These are phyloP conservation scores for Beauveria brongniartii DNA, from an alignment of 2,329 filamentous ascomycete genomes.

Conservation along the genomic window DNA sequence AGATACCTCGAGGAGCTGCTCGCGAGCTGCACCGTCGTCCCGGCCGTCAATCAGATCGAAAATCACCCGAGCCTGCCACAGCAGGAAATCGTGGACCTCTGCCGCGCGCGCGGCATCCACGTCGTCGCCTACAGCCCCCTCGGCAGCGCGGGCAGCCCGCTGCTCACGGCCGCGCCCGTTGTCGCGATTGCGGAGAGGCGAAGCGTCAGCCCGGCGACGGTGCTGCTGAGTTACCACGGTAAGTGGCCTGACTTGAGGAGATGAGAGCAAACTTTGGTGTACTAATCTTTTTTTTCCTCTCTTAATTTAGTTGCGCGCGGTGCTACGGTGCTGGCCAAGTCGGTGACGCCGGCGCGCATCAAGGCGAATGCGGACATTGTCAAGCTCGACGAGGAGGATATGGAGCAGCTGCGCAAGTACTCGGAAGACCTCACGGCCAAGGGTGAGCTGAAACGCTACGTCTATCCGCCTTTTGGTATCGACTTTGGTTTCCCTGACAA, in stretches of 20 bases:
- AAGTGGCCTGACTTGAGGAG: not conserved
- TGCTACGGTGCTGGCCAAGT: constrained; percentile 66
- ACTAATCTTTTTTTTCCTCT: not conserved
- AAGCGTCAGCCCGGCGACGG: constrained; percentile 49
- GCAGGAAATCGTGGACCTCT: constrained; percentile 62
- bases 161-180: constrained; percentile 55
- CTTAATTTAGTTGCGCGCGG: constrained; percentile 51
- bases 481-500: constrained; percentile 69
- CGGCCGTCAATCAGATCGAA: constrained; percentile 66
- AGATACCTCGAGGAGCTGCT: constrained; percentile 49
- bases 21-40: constrained; percentile 42
- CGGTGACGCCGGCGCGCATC: constrained; percentile 59
- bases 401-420: constrained; percentile 50
- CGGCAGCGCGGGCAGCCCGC: constrained; percentile 55
- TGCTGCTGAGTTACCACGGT: constrained; percentile 68
- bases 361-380: constrained; percentile 61
- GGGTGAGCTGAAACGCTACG: constrained; percentile 50
- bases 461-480: constrained; percentile 61
- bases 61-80: constrained; percentile 66
- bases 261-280: not conserved
- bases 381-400: constrained; percentile 55
- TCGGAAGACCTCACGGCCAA: constrained; percentile 40
- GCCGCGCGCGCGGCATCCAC: constrained; percentile 59
- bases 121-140: constrained; percentile 66
- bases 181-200: constrained; percentile 58